Conservation (phyloP, 2,329 filamentous ascomycete species). For the Xylariales sp. region DNA sequence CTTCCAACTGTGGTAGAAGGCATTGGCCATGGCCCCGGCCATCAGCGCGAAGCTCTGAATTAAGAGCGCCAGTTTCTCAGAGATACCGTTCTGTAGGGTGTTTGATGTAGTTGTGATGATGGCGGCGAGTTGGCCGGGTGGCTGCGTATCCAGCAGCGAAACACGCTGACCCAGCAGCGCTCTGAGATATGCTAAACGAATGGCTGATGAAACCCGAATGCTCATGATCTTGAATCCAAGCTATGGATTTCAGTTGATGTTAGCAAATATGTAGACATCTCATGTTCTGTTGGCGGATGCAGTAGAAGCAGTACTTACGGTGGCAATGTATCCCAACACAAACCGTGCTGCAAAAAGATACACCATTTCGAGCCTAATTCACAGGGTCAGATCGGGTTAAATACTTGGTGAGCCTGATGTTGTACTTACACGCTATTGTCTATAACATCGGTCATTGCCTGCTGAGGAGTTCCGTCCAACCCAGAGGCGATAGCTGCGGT, state of each 20-base stretch:
- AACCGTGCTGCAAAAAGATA: slow-evolving; percentile 68
- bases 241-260: slow-evolving; percentile 19
- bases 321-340: slow-evolving; percentile 56
- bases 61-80: slow-evolving; percentile 55
- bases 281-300: no score
- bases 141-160: slow-evolving; percentile 62
- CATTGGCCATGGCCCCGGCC: slow-evolving; percentile 47
- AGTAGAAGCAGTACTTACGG: slow-evolving; percentile 33
- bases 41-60: slow-evolving; percentile 52
- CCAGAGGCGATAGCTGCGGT: slow-evolving; percentile 22
- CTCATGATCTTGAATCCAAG: slow-evolving; percentile 58
- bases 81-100: slow-evolving; percentile 58
- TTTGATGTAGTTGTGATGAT: slow-evolving; percentile 63
- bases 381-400: neutral
- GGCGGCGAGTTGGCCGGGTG: slow-evolving; percentile 53
- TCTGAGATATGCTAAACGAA: slow-evolving; percentile 62
- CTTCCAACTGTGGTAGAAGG: slow-evolving; percentile 54
- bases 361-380: slow-evolving; percentile 63
- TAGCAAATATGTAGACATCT: no score
- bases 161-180: slow-evolving; percentile 61
- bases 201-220: slow-evolving; percentile 53
- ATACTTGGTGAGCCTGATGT: no score
- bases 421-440: slow-evolving; percentile 43
- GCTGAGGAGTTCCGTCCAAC: slow-evolving; percentile 13
- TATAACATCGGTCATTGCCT: slow-evolving; percentile 26